A percentile compares a stretch with the other conserved stretches of the same genome.
These are phyloP conservation scores for Saccharomycopsis malanga DNA, from an alignment of 805 yeast genomes.

Conservation along the genomic window DNA sequence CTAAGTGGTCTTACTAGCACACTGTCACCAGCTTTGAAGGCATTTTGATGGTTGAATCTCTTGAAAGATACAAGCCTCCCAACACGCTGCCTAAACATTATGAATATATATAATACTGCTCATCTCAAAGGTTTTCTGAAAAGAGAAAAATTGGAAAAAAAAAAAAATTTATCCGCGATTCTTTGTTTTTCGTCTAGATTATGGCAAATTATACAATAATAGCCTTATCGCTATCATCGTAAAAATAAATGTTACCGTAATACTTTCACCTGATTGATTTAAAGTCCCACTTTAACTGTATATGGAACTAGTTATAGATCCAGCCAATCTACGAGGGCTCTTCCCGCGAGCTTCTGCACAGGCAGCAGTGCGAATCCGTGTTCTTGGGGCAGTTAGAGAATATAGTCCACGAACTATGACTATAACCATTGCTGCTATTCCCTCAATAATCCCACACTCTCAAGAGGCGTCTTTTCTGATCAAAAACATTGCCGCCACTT, in stretches of 20 bases:
- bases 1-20: constrained; percentile 28
- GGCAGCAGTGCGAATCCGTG: constrained; percentile 3
- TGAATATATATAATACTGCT: too few species aligned
- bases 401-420: not conserved
- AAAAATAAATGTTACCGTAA: too few species aligned
- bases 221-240: too few species aligned
- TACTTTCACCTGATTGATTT: too few species aligned
- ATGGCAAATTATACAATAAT: too few species aligned
- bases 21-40: constrained; percentile 29
- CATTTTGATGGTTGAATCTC: not conserved
- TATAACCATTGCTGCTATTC: constrained; percentile 3
- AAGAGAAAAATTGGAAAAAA: too few species aligned
- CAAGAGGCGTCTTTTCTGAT: not conserved
- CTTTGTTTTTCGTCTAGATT: too few species aligned
- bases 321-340: constrained; percentile 1
- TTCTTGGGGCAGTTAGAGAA: constrained; percentile 2
- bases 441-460: not conserved
- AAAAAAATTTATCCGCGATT: too few species aligned
- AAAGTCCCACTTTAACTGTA: too few species aligned
- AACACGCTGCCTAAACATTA: too few species aligned
- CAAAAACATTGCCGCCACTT: not conserved
- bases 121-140: too few species aligned
- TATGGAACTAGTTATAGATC: constrained; percentile 9
- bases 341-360: constrained; percentile 8
- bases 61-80: too few species aligned